These are phyloP conservation scores for Globisporangium acanthophoron DNA, from an alignment of 352 stramenopile species.

Conservation along the genomic window DNA sequence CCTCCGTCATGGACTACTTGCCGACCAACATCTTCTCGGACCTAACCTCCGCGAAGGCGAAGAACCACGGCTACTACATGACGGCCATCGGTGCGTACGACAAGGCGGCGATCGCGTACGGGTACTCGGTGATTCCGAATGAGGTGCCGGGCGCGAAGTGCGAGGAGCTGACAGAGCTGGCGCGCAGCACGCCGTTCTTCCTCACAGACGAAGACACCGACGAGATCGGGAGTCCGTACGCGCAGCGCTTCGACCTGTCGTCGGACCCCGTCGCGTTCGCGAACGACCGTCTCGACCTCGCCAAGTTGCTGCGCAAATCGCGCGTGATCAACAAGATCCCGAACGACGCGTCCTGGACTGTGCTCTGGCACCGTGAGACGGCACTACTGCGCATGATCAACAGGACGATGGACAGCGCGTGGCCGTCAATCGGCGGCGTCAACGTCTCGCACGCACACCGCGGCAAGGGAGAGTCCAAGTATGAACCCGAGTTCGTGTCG, in stretches of 20 bases:
- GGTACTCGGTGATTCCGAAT: slow-evolving; percentile 45
- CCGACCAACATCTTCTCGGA: slow-evolving; percentile 80
- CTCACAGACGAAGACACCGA: slow-evolving; percentile 56
- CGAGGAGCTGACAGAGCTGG: slow-evolving; percentile 28
- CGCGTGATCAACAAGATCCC: slow-evolving; percentile 29
- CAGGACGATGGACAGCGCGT: slow-evolving; percentile 24
- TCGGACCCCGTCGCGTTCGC: slow-evolving; percentile 51
- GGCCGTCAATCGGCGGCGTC: slow-evolving; percentile 47
- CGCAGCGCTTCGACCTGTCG: slow-evolving; percentile 53
- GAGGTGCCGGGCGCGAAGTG: slow-evolving; percentile 49
- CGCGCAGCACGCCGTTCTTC: slow-evolving; percentile 45
- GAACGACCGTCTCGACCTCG: slow-evolving; percentile 44
- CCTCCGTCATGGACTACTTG: slow-evolving; percentile 87
- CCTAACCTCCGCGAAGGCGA: slow-evolving; percentile 25
- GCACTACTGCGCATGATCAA: slow-evolving; percentile 38
- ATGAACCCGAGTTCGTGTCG: slow-evolving; percentile 26
- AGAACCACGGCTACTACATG: slow-evolving; percentile 64
- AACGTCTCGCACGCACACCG: slow-evolving; percentile 59
- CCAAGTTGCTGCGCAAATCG: slow-evolving; percentile 33
- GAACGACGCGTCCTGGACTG: slow-evolving; percentile 47
- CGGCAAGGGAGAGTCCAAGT: slow-evolving; percentile 22
- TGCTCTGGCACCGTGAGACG: slow-evolving; percentile 46
- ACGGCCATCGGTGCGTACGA: slow-evolving; percentile 68
- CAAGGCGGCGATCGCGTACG: slow-evolving; percentile 81
- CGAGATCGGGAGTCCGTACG: slow-evolving; percentile 38